Conservation (phyloP, 1,284 basidiomycete species). For the Mycena citricolor region DNA sequence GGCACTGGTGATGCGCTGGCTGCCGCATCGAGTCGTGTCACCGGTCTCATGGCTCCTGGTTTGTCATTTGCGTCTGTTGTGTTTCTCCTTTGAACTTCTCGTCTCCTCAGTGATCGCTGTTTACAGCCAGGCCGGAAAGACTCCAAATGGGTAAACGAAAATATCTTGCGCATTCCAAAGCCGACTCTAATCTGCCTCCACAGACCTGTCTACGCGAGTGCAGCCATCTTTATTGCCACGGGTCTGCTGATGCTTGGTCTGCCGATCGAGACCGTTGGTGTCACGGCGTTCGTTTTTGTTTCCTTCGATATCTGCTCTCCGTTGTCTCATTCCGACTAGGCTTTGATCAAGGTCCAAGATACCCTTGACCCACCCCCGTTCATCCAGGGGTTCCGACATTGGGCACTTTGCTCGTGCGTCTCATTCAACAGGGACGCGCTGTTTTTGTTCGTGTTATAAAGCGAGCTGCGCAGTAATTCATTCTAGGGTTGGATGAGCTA, state of each 20-base stretch:
- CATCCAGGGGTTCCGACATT: no score
- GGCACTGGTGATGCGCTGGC: constrained; percentile 73
- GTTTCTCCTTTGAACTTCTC: not conserved
- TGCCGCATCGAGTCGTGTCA: constrained; percentile 55
- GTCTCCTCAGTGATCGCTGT: constrained; percentile 18
- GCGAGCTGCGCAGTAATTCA: no score
- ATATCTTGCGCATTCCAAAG: no score
- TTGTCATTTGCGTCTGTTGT: not conserved
- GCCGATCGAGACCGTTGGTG: constrained; percentile 20
- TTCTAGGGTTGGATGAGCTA: no score
- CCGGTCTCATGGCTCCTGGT: constrained; percentile 21
- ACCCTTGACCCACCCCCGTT: no score
- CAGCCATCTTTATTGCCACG: constrained; percentile 20
- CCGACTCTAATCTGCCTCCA: not conserved
- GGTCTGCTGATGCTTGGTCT: constrained; percentile 19
- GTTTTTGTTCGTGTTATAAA: no score
- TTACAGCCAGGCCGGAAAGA: constrained; percentile 22
- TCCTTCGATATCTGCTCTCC: no score
- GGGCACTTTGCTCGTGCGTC: no score
- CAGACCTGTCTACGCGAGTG: constrained; percentile 22
- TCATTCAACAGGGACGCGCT: no score
- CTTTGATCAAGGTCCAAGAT: no score
- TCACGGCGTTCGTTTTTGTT: no score
- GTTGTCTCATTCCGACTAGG: no score
- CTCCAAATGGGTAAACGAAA: constrained; percentile 18